These are phyloP conservation scores for Agrocybe chaxingu DNA, from an alignment of 768 basidiomycete species.

Conservation along the genomic window DNA sequence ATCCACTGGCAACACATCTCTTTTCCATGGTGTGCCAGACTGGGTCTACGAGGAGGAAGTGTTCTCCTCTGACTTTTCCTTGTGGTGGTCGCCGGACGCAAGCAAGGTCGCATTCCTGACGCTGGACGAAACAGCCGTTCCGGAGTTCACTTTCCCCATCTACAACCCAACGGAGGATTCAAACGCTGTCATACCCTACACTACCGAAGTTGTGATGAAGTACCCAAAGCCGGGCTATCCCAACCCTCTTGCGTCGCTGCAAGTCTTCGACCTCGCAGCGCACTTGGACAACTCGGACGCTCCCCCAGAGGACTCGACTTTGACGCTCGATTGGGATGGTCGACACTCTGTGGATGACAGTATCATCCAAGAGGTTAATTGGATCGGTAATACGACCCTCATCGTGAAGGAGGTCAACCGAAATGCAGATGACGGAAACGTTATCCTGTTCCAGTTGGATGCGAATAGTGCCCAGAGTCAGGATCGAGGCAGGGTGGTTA, in stretches of 20 bases:
- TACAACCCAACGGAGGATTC: constrained; percentile 84
- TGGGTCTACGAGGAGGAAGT: constrained; percentile 99
- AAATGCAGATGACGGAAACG: constrained; percentile 75
- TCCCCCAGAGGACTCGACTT: constrained; percentile 38
- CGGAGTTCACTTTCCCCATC: constrained; percentile 83
- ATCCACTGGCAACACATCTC: constrained; percentile 69
- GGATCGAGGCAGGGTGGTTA: constrained; percentile 53
- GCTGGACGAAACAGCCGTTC: constrained; percentile 86
- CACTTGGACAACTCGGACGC: constrained; percentile 39
- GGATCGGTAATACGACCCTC: constrained; percentile 76
- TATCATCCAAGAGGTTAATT: constrained; percentile 78
- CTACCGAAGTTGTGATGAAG: constrained; percentile 62
- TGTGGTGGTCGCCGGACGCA: constrained; percentile 92
- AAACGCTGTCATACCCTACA: constrained; percentile 75
- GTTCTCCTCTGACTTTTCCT: constrained; percentile 63
- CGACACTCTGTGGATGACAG: constrained; percentile 58
- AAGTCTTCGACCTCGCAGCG: constrained; percentile 73
- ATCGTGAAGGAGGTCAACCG: constrained; percentile 87
- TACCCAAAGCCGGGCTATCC: constrained; percentile 90
- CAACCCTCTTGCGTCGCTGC: constrained; percentile 82
- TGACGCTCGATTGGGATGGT: constrained; percentile 65
- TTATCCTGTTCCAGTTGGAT: constrained; percentile 69
- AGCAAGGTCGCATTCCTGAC: constrained; percentile 76
- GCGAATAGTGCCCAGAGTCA: constrained; percentile 21
- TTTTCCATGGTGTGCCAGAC: constrained; percentile 94